Evolutionary conservation across 2,329 filamentous ascomycete species (phyloP).

Genomic region (Phialocephala subalpina): DNA sequence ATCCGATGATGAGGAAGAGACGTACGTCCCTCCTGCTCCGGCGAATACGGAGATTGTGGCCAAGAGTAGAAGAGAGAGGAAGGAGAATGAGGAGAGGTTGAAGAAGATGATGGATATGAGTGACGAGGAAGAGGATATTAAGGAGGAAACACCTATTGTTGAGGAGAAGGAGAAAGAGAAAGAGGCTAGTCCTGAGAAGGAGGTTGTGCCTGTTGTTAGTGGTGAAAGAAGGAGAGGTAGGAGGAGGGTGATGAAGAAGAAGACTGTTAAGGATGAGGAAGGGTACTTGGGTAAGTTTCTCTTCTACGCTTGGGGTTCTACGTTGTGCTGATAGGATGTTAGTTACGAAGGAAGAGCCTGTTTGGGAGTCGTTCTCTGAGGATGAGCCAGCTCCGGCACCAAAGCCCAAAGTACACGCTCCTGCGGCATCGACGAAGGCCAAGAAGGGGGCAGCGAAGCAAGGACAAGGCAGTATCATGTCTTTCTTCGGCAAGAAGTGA

Average conservation of each 20-base stretch:
- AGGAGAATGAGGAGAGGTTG: slow-evolving; percentile 71
- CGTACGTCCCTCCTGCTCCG: slow-evolving; percentile 53
- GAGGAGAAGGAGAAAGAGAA: slow-evolving; percentile 35
- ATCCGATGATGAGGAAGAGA: slow-evolving; percentile 60
- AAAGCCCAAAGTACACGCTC: slow-evolving; percentile 56
- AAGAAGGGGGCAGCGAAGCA: slow-evolving; percentile 66
- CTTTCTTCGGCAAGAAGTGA: slow-evolving; percentile 84
- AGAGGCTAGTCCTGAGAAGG: slow-evolving; percentile 33
- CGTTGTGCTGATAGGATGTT: slow-evolving; percentile 20
- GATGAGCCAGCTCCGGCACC: slow-evolving; percentile 74
- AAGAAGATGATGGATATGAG: slow-evolving; percentile 80
- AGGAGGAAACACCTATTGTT: slow-evolving; percentile 24
- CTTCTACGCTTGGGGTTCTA: slow-evolving; percentile 19
- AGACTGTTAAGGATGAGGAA: slow-evolving; percentile 85
- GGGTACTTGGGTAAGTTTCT: slow-evolving; percentile 81
- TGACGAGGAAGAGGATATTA: slow-evolving; percentile 57
- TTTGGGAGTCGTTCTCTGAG: slow-evolving; percentile 94
- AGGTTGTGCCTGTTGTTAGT: slow-evolving; percentile 49
- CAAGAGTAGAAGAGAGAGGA: slow-evolving; percentile 53
- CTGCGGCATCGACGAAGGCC: slow-evolving; percentile 53
- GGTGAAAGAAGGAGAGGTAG: slow-evolving; percentile 78
- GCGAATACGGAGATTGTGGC: slow-evolving; percentile 45
- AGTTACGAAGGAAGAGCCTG: slow-evolving; percentile 87
- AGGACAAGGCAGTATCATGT: slow-evolving; percentile 85
- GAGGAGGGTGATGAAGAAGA: slow-evolving; percentile 86